Conservation (phyloP, 345 rosid genomes). For the Capsella bursapastoris region DNA sequence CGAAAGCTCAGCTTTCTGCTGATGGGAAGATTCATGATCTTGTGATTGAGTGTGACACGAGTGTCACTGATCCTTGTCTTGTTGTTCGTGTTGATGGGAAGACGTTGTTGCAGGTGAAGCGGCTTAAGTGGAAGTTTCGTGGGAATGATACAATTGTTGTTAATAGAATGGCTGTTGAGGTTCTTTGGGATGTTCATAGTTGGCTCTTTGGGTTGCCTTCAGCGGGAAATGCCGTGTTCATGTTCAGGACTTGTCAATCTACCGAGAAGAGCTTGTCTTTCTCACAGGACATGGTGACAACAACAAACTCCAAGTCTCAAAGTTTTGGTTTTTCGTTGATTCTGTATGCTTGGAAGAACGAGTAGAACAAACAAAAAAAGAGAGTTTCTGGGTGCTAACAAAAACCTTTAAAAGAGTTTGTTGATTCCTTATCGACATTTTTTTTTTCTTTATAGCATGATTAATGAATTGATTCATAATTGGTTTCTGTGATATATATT, state of each 20-base stretch:
- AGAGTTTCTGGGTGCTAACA: conserved; percentile 34
- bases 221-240: conserved; percentile 79
- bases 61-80: conserved; percentile 70
- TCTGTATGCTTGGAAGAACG: conserved; percentile 75
- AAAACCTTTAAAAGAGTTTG: conserved; percentile 23
- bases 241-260: conserved; percentile 81
- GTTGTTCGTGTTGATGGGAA: conserved; percentile 77
- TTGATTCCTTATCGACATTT: conserved; percentile 42
- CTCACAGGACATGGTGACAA: conserved; percentile 47
- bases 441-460: conserved; percentile 33
- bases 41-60: conserved; percentile 79
- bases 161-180: conserved; percentile 83
- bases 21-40: conserved; percentile 75
- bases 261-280: conserved; percentile 50
- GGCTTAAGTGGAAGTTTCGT: conserved; percentile 92
- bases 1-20: conserved; percentile 72
- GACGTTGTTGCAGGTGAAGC: conserved; percentile 76
- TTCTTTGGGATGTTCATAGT: conserved; percentile 92
- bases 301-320: conserved; percentile 60
- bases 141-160: conserved; percentile 85
- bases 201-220: conserved; percentile 88
- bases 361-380: conserved; percentile 42
- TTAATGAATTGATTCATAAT: conserved; percentile 34
- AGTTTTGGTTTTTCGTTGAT: conserved; percentile 73
- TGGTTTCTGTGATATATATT: conserved; percentile 15